Evolutionary conservation across 164 flowering plant species (phyloP), one percentile per base, ranked within the genome.

Genomic region (Macadamia integrifolia): DNA sequence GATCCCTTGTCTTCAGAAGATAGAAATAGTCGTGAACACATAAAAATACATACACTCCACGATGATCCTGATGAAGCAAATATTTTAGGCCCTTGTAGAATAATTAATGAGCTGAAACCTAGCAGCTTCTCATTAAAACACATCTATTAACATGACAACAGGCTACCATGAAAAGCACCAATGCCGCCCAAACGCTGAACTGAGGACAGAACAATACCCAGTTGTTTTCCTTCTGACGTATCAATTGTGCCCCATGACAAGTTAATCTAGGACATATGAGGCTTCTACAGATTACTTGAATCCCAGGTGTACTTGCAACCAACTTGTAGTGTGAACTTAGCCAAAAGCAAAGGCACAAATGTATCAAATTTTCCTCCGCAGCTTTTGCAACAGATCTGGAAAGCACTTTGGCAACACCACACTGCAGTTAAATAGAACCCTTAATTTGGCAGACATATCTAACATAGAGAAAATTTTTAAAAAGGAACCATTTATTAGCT

Each of bases 141-240:
- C 65, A 70, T 70, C 67, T 64, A 72, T 18, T 59, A 15, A 58
- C 73, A 66, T 61, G 64, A 61, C 50, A 59, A 23, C 58, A 61
- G 49, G 42, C 43, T 28, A 23, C n/a, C 3, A 28, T 28, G 23
- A 52, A 23, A 23, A 18, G 17, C 40, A 58, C 28, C 9, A 42
- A 48, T 58, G 42, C 18, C 2, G 18, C 32, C 2, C 14, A 43
- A 42, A 28, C 42, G 40, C 53, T 23, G 42, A 40, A 42, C 31
- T 18, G 50, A 2, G 58, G 30, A 43, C 17, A 44, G 50, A 58
- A n/a, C 13, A 12, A 58, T 11, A 23, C 15, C 61, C 68, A 9
- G 18, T 0, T 28, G 40, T 3, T 58, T 58, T 59, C 43, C 58
- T 15, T 32, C 28, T 6, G 10, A 8, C 58, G 9, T 46, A 62